Conservation (phyloP, 202 grass and related monocot genomes). For the Bolboschoenoplectus hybrid region DNA sequence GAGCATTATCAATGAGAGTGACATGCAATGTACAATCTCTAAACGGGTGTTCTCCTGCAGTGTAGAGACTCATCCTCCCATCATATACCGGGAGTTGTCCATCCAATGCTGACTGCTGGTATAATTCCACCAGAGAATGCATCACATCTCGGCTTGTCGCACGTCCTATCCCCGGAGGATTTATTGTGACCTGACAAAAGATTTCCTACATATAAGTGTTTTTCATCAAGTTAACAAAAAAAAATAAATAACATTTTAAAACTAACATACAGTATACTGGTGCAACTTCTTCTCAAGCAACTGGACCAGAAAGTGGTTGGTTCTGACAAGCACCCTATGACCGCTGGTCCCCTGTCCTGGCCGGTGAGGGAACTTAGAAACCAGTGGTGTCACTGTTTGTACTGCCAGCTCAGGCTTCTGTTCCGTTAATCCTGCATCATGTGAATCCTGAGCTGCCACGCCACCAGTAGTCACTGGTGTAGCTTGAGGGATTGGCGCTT, state of each 20-base stretch:
- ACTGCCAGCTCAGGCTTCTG: conserved; percentile 13
- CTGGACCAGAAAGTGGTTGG: conserved; percentile 73
- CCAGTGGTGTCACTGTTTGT: neutral
- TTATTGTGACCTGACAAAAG: conserved; percentile 50
- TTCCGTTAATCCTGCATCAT: neutral
- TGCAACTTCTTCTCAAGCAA: conserved; percentile 56
- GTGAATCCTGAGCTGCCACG: neutral
- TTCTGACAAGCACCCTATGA: conserved; percentile 41
- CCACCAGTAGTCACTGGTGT: neutral
- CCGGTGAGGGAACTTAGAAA: conserved; percentile 42
- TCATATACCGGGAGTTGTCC: conserved; percentile 46
- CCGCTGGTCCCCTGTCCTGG: conserved; percentile 48
- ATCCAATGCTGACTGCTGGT: conserved; percentile 33
- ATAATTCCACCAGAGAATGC: conserved; percentile 40
- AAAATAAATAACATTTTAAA: neutral
- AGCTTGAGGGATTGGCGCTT: neutral
- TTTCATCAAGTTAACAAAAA: neutral
- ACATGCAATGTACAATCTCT: conserved; percentile 45
- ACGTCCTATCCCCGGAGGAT: conserved; percentile 31
- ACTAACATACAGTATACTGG: conserved; percentile 58
- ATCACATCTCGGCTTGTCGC: conserved; percentile 44
- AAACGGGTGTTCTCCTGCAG: conserved; percentile 56
- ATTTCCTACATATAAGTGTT: neutral
- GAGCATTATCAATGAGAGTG: conserved; percentile 5
- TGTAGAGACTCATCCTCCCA: conserved; percentile 59